A percentile compares a stretch with the other conserved stretches of the same genome.
These are phyloP conservation scores for Domatiomyces catenatus DNA, from an alignment of 2,329 filamentous ascomycete genomes.

Conservation along the genomic window DNA sequence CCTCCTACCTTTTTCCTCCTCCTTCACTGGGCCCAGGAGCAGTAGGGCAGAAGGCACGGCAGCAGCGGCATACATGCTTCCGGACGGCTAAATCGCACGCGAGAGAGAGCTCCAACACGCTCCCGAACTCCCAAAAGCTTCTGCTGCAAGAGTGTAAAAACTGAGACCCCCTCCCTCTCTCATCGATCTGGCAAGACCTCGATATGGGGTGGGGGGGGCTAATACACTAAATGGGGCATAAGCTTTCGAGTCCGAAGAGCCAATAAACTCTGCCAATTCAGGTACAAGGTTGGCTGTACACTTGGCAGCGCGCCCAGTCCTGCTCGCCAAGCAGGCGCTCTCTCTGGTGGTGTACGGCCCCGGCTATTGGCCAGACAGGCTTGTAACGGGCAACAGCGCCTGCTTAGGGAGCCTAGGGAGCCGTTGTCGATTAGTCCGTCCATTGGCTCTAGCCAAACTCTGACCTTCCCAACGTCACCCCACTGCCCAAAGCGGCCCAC, in stretches of 20 bases:
- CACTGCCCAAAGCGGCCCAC: not conserved
- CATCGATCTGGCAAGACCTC: not conserved
- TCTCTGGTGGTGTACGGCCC: conserved; percentile 1
- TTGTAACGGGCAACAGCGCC: conserved; percentile 1
- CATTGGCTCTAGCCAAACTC: not conserved
- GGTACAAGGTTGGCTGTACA: not conserved
- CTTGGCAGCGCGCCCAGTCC: not conserved
- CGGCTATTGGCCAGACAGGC: conserved; percentile 7
- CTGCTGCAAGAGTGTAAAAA: not conserved
- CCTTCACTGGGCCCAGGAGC: not conserved
- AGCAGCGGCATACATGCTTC: not conserved
- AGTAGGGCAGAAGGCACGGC: not conserved
- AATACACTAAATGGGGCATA: not conserved
- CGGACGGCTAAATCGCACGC: not conserved
- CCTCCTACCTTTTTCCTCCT: no score
- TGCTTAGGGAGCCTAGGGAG: not conserved
- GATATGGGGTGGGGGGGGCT: not conserved
- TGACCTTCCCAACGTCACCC: not conserved
- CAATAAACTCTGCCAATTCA: not conserved
- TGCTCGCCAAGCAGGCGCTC: not conserved
- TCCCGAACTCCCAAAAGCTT: not conserved
- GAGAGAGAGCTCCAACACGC: not conserved
- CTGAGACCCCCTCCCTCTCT: not conserved
- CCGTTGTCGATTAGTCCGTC: not conserved
- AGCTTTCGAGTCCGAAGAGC: not conserved